phyloP scores from a whole-genome alignment of 257 asterid genomes.

The Lycium ferocissimum region DNA sequence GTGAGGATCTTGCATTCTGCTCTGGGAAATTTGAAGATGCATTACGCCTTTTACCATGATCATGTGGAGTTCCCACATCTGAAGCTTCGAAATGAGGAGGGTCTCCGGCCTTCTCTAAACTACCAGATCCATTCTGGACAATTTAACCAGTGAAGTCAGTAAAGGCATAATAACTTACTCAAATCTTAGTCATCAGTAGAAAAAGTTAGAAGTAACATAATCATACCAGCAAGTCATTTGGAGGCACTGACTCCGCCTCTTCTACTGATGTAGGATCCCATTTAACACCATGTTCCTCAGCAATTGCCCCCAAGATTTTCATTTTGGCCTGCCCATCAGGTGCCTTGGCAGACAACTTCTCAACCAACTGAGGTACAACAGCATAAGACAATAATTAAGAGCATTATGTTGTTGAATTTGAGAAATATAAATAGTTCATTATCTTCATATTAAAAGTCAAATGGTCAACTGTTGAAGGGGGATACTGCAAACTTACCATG shows the following conservation, averaged over 20 bases:
- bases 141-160: slow-evolving; percentile 30
- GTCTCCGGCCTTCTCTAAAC: slow-evolving; percentile 52
- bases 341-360: slow-evolving; percentile 84
- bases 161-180: slow-evolving; percentile 26
- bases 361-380: slow-evolving; percentile 69
- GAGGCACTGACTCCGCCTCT: slow-evolving; percentile 47
- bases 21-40: slow-evolving; percentile 42
- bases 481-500: slow-evolving; percentile 58
- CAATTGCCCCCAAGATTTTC: slow-evolving; percentile 68
- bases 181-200: slow-evolving; percentile 20
- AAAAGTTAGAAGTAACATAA: slow-evolving; percentile 36
- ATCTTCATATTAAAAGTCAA: slow-evolving; percentile 24
- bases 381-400: slow-evolving; percentile 35
- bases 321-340: slow-evolving; percentile 83
- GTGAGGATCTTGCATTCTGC: slow-evolving; percentile 52
- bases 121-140: slow-evolving; percentile 70
- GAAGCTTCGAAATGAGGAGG: slow-evolving; percentile 47
- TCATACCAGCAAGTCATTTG: slow-evolving; percentile 66
- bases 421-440: slow-evolving; percentile 14
- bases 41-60: slow-evolving; percentile 41
- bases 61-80: slow-evolving; percentile 45
- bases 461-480: slow-evolving; percentile 10
- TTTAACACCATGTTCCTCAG: slow-evolving; percentile 77
- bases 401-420: slow-evolving; percentile 25
- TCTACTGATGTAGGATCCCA: slow-evolving; percentile 79